Base-by-base conservation (phyloP, 441 rosid species). In the Hura crepitans region DNA sequence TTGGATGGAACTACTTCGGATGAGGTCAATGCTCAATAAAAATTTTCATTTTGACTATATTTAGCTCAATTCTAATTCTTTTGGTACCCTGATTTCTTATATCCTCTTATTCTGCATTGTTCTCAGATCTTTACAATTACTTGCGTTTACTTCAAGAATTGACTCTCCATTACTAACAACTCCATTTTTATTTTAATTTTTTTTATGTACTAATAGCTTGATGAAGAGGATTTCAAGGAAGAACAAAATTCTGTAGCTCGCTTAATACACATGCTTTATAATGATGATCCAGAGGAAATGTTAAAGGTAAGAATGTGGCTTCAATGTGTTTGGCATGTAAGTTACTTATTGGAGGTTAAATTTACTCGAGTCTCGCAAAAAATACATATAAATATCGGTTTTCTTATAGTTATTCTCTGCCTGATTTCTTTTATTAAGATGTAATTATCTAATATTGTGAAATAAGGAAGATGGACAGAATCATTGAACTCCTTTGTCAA, bases 201-300 rank as follows among this genome's bases (percentile, higher is more conserved):
- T 56, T 71, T 14, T 30, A 33, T 56, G 14, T 39, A 17, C 25
- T 14, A 37, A 65, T 73, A 78, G 81, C 78, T 92, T 72, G 99
- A 95, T 76, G 91, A 91, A 79, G 97, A 95, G 71, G 98, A 95
- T 84, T 95, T 92, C 78, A 86, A 82, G 82, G 98, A 89, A 80
- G 97, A 92, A 81, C 99, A 95, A 77, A 91, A 85, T 80, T 88
- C 94, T 70, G 98, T 95, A 60, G 90, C 96, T 31, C 93, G 98
- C 73, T 95, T 95, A 66, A 84, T 92, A 81, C 96, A 92, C 78
- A 83, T 90, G 97, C 79, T 92, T 60, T 82, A 83, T 74, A 87
- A 83, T 84, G 93, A 91, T 72, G 95, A 92, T 68, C 78, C 86
- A 14, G 97, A 90, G 73, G 98, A 95, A 85, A 90, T 95, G 99